A percentile compares a stretch with the other conserved stretches of the same genome.
Evolutionary conservation across 2,329 filamentous ascomycete species (phyloP).

Genomic region (Whalleya microplaca): DNA sequence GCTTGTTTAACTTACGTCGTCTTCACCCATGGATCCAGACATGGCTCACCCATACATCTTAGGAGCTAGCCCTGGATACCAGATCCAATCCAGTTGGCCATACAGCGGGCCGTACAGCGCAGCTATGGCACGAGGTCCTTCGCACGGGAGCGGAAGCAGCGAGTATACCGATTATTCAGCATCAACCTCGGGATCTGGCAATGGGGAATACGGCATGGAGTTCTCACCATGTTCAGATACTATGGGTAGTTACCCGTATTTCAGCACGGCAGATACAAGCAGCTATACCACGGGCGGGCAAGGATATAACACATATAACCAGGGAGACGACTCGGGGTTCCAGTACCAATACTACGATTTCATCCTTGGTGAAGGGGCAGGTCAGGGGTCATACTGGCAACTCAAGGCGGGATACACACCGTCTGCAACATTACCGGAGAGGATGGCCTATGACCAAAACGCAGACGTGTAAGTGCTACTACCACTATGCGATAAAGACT

Average conservation of each 20-base stretch:
- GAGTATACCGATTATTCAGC: slow-evolving; percentile 18
- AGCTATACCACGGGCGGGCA: slow-evolving; percentile 7
- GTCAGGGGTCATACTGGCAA: slow-evolving; percentile 28
- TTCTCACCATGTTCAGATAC: slow-evolving; percentile 9
- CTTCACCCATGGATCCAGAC: not conserved
- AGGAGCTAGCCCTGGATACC: slow-evolving; percentile 16
- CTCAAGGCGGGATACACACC: slow-evolving; percentile 18
- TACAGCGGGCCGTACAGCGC: slow-evolving; percentile 19
- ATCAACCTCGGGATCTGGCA: slow-evolving; percentile 18
- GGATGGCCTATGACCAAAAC: slow-evolving; percentile 2
- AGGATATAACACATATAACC: slow-evolving; percentile 4
- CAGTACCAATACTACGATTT: slow-evolving; percentile 26
- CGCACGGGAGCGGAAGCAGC: slow-evolving; percentile 21
- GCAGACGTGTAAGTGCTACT: slow-evolving; percentile 15
- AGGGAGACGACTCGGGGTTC: slow-evolving; percentile 9
- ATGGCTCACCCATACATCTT: slow-evolving; percentile 18
- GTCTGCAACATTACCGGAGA: slow-evolving; percentile 12
- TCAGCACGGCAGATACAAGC: not conserved
- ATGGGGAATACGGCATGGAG: slow-evolving; percentile 17
- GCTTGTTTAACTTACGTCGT: not conserved
- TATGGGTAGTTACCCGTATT: slow-evolving; percentile 1
- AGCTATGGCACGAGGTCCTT: slow-evolving; percentile 28
- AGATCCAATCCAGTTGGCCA: slow-evolving; percentile 17
- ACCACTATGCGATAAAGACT: not conserved
- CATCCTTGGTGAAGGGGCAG: slow-evolving; percentile 19